Percentiles rank a stretch among this genome's conserved stretches.
Evolutionary conservation across 139 green algal species (phyloP).

Genomic region (Asterochloris sp.): DNA sequence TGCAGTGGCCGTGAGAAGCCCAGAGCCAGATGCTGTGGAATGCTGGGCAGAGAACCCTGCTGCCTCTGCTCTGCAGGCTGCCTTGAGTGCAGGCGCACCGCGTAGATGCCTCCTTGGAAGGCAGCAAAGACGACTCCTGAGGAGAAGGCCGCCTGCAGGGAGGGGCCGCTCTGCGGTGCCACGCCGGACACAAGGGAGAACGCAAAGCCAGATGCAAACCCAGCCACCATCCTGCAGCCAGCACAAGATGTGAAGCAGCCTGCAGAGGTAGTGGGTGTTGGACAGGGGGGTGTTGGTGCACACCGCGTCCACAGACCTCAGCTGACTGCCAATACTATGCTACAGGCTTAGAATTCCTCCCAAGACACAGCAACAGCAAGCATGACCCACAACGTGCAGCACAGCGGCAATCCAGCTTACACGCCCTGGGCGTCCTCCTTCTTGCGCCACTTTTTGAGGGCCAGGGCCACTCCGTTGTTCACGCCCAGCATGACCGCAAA

Average conservation of each 20-base stretch:
- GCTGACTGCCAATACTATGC: no score
- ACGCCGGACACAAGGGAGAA: conserved; percentile 76
- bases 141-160: conserved; percentile 41
- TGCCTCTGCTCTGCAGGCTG: no score
- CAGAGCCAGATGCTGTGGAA: no score
- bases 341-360: no score
- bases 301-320: no score
- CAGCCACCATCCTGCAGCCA: conserved; percentile 63
- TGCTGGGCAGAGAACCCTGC: no score
- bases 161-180: conserved; percentile 26
- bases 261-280: background rate
- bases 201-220: conserved; percentile 70
- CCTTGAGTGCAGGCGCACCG: background rate
- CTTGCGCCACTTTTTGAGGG: conserved; percentile 69
- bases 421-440: conserved; percentile 76
- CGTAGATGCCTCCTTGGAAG: conserved; percentile 56
- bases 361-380: background rate
- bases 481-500: conserved; percentile 93
- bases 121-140: conserved; percentile 73
- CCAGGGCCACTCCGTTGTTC: conserved; percentile 67
- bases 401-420: conserved; percentile 36
- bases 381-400: background rate
- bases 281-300: no score
- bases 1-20: no score
- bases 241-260: background rate